These are phyloP conservation scores for Ganoderma lucidum DNA, from an alignment of 1,284 basidiomycete genomes.

Conservation along the genomic window DNA sequence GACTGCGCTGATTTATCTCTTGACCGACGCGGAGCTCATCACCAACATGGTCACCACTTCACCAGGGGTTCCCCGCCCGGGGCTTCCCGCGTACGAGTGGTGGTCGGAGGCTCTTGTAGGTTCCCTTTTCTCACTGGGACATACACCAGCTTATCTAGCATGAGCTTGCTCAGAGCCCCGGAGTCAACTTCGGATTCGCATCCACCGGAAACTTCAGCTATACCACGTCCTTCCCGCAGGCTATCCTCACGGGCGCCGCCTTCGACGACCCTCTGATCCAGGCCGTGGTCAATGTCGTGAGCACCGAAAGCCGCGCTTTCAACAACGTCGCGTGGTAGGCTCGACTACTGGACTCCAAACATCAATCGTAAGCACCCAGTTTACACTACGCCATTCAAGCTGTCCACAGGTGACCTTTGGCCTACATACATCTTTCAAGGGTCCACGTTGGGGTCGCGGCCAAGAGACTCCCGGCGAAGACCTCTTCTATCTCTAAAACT, in stretches of 20 bases:
- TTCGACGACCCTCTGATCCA: slow-evolving; percentile 60
- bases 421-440: slow-evolving; percentile 51
- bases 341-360: slow-evolving; percentile 66
- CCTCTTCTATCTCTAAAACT: slow-evolving; percentile 58
- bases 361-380: slow-evolving; percentile 50
- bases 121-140: slow-evolving; percentile 10
- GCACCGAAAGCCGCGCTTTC: slow-evolving; percentile 62
- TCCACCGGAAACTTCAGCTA: slow-evolving; percentile 57
- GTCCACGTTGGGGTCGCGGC: slow-evolving; percentile 67
- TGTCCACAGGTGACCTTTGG: not conserved
- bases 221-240: slow-evolving; percentile 62
- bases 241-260: slow-evolving; percentile 45
- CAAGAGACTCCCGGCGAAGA: slow-evolving; percentile 47
- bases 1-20: slow-evolving; percentile 52
- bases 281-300: slow-evolving; percentile 54
- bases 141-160: slow-evolving; percentile 43
- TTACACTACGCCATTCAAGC: not conserved
- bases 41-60: slow-evolving; percentile 56
- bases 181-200: slow-evolving; percentile 49
- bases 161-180: slow-evolving; percentile 53
- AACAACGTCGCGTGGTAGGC: slow-evolving; percentile 58
- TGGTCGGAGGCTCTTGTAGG: slow-evolving; percentile 61
- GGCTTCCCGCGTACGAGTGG: slow-evolving; percentile 50
- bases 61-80: slow-evolving; percentile 54
- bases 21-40: slow-evolving; percentile 59